A percentile compares a stretch with the other conserved stretches of the same genome.
These are phyloP conservation scores for Musa troglodytarum DNA, from an alignment of 176 grass and related monocot species.

Conservation along the genomic window DNA sequence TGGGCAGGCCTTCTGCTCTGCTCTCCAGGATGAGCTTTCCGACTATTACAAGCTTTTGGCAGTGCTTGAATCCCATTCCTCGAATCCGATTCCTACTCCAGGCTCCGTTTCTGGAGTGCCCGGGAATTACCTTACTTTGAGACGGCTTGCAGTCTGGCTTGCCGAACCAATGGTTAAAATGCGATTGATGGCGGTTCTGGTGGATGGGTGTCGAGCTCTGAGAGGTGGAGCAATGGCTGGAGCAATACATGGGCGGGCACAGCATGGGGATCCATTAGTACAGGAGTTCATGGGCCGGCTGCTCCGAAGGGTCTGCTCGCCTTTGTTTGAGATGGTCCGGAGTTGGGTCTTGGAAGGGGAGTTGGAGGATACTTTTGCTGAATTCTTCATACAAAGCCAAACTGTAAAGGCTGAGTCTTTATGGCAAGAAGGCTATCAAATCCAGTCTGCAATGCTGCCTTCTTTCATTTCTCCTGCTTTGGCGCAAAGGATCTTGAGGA, in stretches of 20 bases:
- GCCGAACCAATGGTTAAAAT: slow-evolving; percentile 70
- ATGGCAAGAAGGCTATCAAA: slow-evolving; percentile 80
- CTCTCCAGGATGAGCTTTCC: slow-evolving; percentile 74
- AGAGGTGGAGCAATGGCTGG: slow-evolving; percentile 80
- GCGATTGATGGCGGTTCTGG: slow-evolving; percentile 85
- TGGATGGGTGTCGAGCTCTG: slow-evolving; percentile 51
- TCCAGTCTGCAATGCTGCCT: slow-evolving; percentile 77
- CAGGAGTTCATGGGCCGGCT: slow-evolving; percentile 85
- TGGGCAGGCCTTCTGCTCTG: slow-evolving; percentile 78
- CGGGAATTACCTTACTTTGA: slow-evolving; percentile 73
- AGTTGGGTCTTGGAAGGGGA: slow-evolving; percentile 88
- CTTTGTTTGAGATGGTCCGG: slow-evolving; percentile 88
- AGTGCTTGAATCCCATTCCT: slow-evolving; percentile 60
- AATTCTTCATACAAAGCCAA: slow-evolving; percentile 84
- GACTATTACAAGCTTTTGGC: slow-evolving; percentile 85
- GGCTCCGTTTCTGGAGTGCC: slow-evolving; percentile 61
- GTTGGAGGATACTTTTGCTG: slow-evolving; percentile 72
- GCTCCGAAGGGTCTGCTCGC: slow-evolving; percentile 66
- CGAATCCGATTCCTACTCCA: slow-evolving; percentile 60
- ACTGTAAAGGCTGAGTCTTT: slow-evolving; percentile 78
- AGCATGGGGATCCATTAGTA: slow-evolving; percentile 80
- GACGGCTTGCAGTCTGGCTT: slow-evolving; percentile 73
- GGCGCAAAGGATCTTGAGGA: slow-evolving; percentile 73
- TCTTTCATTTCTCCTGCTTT: slow-evolving; percentile 79
- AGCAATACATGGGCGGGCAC: slow-evolving; percentile 62